These are phyloP conservation scores for Gastrolobium villosum DNA, from an alignment of 306 rosid species.

Conservation along the genomic window DNA sequence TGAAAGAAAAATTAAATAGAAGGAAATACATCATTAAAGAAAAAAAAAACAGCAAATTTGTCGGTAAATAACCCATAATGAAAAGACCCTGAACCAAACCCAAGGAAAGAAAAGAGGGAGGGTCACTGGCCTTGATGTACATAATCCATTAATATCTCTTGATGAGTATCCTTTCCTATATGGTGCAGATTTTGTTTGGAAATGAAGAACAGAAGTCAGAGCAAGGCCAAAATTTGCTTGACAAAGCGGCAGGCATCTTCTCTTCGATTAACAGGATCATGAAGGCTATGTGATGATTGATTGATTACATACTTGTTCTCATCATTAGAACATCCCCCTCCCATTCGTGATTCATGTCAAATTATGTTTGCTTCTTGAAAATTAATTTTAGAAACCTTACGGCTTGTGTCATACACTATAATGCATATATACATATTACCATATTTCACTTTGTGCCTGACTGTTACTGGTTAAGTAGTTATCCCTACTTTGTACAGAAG, in stretches of 20 bases:
- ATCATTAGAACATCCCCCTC: not conserved
- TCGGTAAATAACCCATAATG: not conserved
- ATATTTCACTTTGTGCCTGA: conserved; percentile 13
- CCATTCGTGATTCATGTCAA: conserved; percentile 20
- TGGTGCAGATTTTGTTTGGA: conserved; percentile 75
- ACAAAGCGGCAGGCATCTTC: conserved; percentile 81
- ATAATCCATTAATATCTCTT: not conserved
- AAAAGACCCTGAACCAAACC: conserved; percentile 16
- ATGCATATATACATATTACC: conserved; percentile 11
- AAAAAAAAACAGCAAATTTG: conserved; percentile 1
- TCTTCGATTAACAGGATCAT: conserved; percentile 87
- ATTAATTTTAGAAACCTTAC: conserved; percentile 17
- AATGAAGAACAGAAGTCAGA: conserved; percentile 66
- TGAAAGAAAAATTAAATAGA: not conserved
- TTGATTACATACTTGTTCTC: conserved; percentile 36
- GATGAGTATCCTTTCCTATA: conserved; percentile 12
- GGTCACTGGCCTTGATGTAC: conserved; percentile 24
- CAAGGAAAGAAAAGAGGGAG: not conserved
- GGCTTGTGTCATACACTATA: conserved; percentile 30
- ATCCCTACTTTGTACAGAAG: conserved; percentile 14
- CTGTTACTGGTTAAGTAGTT: not conserved
- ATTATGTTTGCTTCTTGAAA: conserved; percentile 25
- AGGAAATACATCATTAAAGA: conserved; percentile 10
- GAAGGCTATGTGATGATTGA: conserved; percentile 70
- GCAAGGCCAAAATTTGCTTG: conserved; percentile 71